phyloP scores from a whole-genome alignment of 441 rosid species.

The Pelargonium cotyledonis region DNA sequence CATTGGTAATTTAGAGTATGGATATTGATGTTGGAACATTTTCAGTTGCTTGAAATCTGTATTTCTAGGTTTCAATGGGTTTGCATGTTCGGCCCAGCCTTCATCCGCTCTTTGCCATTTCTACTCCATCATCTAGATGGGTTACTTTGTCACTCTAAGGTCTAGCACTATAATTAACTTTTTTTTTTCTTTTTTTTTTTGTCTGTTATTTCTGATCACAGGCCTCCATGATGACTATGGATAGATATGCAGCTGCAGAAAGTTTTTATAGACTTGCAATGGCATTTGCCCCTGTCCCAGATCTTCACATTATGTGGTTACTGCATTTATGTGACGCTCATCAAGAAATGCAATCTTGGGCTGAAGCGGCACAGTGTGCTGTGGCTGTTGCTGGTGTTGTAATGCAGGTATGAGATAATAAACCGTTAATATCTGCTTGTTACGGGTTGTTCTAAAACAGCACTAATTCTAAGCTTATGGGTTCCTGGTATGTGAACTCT shows the following conservation, averaged over 20 bases:
- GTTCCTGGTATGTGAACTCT: background rate
- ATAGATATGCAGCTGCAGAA: slow-evolving; percentile 97
- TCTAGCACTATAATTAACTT: background rate
- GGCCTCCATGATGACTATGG: slow-evolving; percentile 80
- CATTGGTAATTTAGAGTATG: background rate
- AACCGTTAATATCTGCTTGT: slow-evolving; percentile 8
- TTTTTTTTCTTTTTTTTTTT: slow-evolving; percentile 6
- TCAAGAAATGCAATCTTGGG: slow-evolving; percentile 99
- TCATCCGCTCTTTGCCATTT: slow-evolving; percentile 4
- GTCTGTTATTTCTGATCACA: slow-evolving; percentile 25
- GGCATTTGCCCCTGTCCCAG: slow-evolving; percentile 99
- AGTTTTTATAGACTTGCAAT: slow-evolving; percentile 95
- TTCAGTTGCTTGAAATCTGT: background rate
- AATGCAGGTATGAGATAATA: slow-evolving; percentile 69
- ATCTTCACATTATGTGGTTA: slow-evolving; percentile 99
- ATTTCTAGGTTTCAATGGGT: background rate
- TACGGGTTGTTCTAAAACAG: background rate
- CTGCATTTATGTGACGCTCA: slow-evolving; percentile 98
- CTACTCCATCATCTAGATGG: background rate
- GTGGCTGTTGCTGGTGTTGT: slow-evolving; percentile 99
- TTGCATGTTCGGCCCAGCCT: background rate
- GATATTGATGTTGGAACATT: background rate
- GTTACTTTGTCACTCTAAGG: background rate
- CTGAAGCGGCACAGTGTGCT: slow-evolving; percentile 99
- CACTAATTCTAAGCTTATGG: background rate